Percentiles rank a stretch among this genome's conserved stretches.
phyloP scores from a whole-genome alignment of 169 alveolate species.

The Eimeria maxima region DNA sequence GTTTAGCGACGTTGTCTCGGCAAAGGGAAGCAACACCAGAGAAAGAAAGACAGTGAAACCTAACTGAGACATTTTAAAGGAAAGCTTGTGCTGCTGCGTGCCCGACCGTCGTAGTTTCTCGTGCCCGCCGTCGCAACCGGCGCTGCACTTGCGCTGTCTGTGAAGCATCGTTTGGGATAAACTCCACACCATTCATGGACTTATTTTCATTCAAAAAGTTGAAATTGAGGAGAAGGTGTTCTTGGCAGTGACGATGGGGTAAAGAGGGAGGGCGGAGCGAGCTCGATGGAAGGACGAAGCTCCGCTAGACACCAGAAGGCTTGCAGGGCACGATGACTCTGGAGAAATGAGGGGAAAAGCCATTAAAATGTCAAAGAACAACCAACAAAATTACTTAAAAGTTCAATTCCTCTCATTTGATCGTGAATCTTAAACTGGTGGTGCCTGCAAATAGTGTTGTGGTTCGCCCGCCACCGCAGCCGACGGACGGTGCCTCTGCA shows the following conservation, averaged over 20 bases:
- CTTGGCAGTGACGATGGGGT: neutral
- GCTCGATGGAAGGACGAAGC: neutral
- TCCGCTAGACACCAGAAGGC: neutral
- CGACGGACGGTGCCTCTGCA: neutral
- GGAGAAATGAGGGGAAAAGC: neutral
- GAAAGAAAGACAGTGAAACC: neutral
- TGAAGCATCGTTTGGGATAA: neutral
- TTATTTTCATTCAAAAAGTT: neutral
- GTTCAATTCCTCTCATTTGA: neutral
- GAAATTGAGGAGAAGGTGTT: neutral
- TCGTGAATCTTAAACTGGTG: neutral
- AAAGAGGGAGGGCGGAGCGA: neutral
- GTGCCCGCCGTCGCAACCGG: neutral
- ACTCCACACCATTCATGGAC: neutral
- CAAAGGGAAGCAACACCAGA: neutral
- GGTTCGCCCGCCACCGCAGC: conserved; percentile 11
- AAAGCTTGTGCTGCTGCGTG: neutral
- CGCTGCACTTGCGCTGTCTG: neutral
- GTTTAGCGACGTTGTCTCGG: neutral
- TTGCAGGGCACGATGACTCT: neutral
- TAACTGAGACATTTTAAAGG: neutral
- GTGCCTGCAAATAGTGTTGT: neutral
- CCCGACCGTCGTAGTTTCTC: neutral
- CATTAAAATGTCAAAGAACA: neutral
- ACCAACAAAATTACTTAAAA: neutral